A percentile compares a stretch with the other conserved stretches of the same genome.
phyloP scores from a whole-genome alignment of 2,329 filamentous ascomycete genomes.

The Meredithiella fracta region DNA sequence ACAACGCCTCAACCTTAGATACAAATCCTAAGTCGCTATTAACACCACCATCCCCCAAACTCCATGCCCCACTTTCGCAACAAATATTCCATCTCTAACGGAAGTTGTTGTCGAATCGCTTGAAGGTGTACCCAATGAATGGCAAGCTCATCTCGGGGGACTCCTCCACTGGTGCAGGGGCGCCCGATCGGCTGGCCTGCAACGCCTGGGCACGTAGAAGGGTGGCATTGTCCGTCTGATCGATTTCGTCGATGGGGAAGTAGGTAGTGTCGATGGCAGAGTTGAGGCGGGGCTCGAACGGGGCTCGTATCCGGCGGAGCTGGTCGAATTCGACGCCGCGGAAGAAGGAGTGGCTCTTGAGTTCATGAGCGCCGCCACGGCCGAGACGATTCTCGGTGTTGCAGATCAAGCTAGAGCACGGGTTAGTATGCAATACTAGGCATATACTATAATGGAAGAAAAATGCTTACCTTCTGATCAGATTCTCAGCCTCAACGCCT shows the following conservation, averaged over 20 bases:
- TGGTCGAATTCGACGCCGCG: conserved; percentile 89
- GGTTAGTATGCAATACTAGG: conserved; percentile 14
- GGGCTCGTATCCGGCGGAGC: conserved; percentile 79
- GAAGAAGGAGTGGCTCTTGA: conserved; percentile 93
- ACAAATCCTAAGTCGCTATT: not conserved
- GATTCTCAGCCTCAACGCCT: conserved; percentile 72
- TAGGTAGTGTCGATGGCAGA: conserved; percentile 94
- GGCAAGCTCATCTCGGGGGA: conserved; percentile 76
- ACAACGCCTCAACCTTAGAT: not conserved
- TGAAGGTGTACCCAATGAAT: conserved; percentile 90
- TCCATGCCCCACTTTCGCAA: not conserved
- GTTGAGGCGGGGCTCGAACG: conserved; percentile 84
- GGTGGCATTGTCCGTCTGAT: conserved; percentile 85
- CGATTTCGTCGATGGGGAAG: conserved; percentile 97
- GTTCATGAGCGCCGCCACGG: conserved; percentile 69
- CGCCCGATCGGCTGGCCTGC: conserved; percentile 38
- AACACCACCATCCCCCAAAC: not conserved
- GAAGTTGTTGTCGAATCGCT: conserved; percentile 72
- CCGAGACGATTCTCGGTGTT: conserved; percentile 87
- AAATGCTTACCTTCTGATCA: conserved; percentile 68
- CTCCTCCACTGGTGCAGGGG: conserved; percentile 33
- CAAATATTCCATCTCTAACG: conserved; percentile 24
- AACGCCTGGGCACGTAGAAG: conserved; percentile 70
- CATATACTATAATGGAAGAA: not conserved
- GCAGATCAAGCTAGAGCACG: conserved; percentile 58